Evolutionary conservation across 2,329 filamentous ascomycete species (phyloP).

Genomic region (Sarocladium kiliense): DNA sequence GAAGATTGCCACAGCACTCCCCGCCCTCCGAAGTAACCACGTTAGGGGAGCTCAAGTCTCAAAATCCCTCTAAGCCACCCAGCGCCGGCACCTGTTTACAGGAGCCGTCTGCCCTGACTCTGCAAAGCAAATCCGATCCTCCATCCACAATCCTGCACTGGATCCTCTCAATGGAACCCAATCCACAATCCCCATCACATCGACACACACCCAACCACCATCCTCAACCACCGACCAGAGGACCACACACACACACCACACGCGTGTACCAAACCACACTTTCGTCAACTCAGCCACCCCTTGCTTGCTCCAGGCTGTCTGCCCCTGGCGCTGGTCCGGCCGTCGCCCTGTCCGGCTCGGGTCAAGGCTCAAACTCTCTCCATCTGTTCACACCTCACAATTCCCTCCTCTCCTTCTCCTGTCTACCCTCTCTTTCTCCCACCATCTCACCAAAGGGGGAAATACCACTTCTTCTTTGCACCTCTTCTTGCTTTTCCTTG

Average conservation of each 20-base stretch:
- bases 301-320: background rate
- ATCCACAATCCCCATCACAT: constrained; percentile 7
- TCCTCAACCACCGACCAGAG: background rate
- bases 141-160: constrained; percentile 7
- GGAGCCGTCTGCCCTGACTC: no score
- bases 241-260: background rate
- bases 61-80: no score
- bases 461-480: background rate
- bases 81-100: no score
- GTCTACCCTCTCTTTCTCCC: background rate
- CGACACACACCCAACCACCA: background rate
- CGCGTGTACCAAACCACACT: background rate
- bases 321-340: constrained; percentile 1
- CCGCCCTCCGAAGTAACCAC: no score
- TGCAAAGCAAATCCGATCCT: background rate
- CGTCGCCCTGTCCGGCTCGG: constrained; percentile 1
- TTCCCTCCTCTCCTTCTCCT: constrained; percentile 8
- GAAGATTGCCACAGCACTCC: no score
- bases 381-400: constrained; percentile 4
- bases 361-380: constrained; percentile 8
- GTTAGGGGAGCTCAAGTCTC: no score
- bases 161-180: constrained; percentile 1
- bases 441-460: background rate
- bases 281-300: background rate
- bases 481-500: constrained; percentile 2